phyloP scores from a whole-genome alignment of 768 basidiomycete genomes.

The Lyophyllum semitale region DNA sequence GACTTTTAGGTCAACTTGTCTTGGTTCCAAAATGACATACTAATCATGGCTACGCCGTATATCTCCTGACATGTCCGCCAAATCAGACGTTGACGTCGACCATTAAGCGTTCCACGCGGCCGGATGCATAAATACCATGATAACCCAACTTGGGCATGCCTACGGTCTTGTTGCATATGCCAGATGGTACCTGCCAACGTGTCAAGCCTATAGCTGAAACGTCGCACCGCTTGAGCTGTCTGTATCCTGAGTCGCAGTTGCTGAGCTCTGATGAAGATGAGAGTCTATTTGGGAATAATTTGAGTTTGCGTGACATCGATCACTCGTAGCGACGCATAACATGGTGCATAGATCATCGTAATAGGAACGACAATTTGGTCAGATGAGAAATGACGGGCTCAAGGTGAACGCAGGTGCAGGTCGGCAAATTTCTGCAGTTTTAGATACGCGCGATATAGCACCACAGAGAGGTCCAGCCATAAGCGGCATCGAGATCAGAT shows the following conservation, averaged over 20 bases:
- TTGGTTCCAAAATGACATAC: not conserved
- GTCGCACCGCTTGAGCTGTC: not conserved
- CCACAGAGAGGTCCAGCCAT: too few relatives aligned
- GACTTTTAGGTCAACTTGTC: too few relatives aligned
- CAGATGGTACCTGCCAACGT: conserved; percentile 3
- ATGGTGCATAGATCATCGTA: not conserved
- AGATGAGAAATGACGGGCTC: not conserved
- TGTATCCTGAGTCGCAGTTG: not conserved
- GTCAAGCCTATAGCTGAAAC: not conserved
- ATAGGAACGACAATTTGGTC: not conserved
- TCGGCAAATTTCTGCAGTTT: too few relatives aligned
- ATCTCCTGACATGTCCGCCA: not conserved
- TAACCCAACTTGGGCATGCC: not conserved
- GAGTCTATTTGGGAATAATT: not conserved
- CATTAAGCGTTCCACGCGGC: not conserved
- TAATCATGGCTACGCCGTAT: not conserved
- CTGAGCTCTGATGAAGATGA: not conserved
- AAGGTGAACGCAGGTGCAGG: not conserved
- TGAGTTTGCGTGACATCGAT: too few relatives aligned
- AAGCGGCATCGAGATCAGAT: not conserved
- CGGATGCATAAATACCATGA: not conserved
- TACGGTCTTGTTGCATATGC: not conserved
- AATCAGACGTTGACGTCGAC: not conserved
- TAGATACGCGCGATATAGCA: too few relatives aligned
- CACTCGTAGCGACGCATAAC: not conserved